Base-by-base conservation (phyloP, 2,329 filamentous ascomycete species). In the Lasiodiplodia sp. region DNA sequence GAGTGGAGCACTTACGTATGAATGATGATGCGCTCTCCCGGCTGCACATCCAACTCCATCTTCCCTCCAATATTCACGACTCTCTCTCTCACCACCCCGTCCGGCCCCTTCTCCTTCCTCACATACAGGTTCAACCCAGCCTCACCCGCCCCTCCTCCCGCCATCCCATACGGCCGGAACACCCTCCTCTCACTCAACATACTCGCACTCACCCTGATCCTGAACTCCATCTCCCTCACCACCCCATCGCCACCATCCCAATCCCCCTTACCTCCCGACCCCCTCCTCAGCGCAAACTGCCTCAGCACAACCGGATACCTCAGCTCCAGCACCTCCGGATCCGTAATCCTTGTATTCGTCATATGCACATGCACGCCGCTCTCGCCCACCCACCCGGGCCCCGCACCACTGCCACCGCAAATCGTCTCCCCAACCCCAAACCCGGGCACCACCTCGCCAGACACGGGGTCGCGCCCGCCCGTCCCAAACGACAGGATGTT, bases 171-270 rank as follows among this genome's bases (percentile, higher is more conserved):
- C 0, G 79, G 78, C 3, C 71, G 69, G 58, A 76, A 76, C 2
- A 79, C 77, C 0, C 80, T 71, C 0, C 79, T 71, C 16, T 81
- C 80, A 14, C 75, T 80, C 14, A 82, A 71, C 37, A 83, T 78
- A 28, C 75, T 76, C 2, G 75, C 78, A 69, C 76, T 74, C 16
- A 81, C 68, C 10, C 75, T 75, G 1, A 75, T 70, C 0, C 76
- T 71, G 3, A 78, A 78, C 71, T 82, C 77, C 8, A 81, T 76
- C 63, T 81, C 79, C 1, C 79, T 72, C 2, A 75, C 72, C 25
- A 76, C 74, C 5, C 80, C 79, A 23, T 81, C 72, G 2, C 80
- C 80, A 11, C 62, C 58, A 10, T 6, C 8, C 38, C 23, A 63
- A 11, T 57, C 66, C 0, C 79, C 79, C 1, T 28, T 47, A 0